Percentiles rank a stretch among this genome's conserved stretches.
phyloP scores from a whole-genome alignment of 345 rosid species.

The Boechera stricta region DNA sequence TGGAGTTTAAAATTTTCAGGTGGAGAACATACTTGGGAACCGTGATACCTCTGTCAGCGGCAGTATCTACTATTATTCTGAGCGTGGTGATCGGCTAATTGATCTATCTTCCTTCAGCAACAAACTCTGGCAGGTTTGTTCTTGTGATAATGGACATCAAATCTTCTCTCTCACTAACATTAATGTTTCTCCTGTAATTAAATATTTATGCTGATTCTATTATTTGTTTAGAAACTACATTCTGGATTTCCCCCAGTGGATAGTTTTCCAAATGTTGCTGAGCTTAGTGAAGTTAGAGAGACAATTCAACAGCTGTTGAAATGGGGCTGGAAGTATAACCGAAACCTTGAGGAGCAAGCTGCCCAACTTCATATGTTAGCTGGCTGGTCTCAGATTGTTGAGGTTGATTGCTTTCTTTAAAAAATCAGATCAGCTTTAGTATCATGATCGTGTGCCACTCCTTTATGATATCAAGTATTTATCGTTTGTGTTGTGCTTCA shows the following conservation, averaged over 20 bases:
- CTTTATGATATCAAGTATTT: conserved; percentile 15
- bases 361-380: conserved; percentile 98
- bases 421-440: conserved; percentile 16
- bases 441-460: conserved; percentile 6
- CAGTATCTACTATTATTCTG: conserved; percentile 83
- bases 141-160: conserved; percentile 23
- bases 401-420: conserved; percentile 56
- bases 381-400: conserved; percentile 94
- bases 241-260: conserved; percentile 67
- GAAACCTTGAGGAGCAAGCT: conserved; percentile 96
- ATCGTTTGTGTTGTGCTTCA: conserved; percentile 23
- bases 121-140: conserved; percentile 86
- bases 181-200: conserved; percentile 22
- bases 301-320: conserved; percentile 79
- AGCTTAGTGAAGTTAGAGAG: conserved; percentile 82
- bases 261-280: conserved; percentile 65
- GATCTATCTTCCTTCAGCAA: conserved; percentile 78
- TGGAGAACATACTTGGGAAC: conserved; percentile 79
- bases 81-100: conserved; percentile 93
- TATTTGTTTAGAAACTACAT: conserved; percentile 64
- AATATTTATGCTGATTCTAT: conserved; percentile 31
- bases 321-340: conserved; percentile 98
- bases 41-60: conserved; percentile 74
- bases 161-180: conserved; percentile 23
- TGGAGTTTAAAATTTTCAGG: conserved; percentile 51